These are phyloP conservation scores for Peterozyma xylosa DNA, from an alignment of 805 yeast genomes.

Conservation along the genomic window DNA sequence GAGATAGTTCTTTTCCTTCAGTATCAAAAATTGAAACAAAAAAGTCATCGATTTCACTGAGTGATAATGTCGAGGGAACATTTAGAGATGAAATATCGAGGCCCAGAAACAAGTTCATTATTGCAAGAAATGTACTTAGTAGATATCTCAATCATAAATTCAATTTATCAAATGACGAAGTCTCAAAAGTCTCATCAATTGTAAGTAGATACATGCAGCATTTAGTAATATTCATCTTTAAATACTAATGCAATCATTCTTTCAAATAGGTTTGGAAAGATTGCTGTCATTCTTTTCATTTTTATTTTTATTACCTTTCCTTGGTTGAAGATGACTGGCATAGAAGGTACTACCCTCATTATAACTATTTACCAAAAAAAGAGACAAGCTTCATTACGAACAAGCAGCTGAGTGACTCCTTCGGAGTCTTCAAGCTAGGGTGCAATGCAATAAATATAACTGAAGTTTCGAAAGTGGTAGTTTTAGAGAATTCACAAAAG, in stretches of 20 bases:
- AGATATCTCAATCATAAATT: slow-evolving; percentile 3
- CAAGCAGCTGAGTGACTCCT: too few species aligned
- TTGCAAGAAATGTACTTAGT: slow-evolving; percentile 12
- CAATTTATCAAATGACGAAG: slow-evolving; percentile 3
- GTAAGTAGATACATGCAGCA: slow-evolving; percentile 6
- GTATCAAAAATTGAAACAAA: background rate
- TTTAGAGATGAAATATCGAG: background rate
- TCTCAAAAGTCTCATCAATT: slow-evolving; percentile 10
- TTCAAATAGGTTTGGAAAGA: background rate
- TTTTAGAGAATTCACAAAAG: too few species aligned
- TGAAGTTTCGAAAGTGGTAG: too few species aligned
- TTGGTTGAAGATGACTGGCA: background rate
- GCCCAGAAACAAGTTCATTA: slow-evolving; percentile 15
- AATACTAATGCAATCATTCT: background rate
- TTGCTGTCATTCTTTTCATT: background rate
- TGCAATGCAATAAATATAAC: too few species aligned
- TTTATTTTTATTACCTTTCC: background rate
- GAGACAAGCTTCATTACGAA: too few species aligned
- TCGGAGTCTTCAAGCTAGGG: too few species aligned
- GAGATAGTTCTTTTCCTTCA: background rate
- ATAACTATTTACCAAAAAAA: background rate
- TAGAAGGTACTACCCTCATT: background rate
- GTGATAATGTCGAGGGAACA: background rate
- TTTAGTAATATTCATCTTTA: too few species aligned
- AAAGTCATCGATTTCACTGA: background rate